Evolutionary conservation across 176 grass and related monocot genomes (phyloP), one percentile per base, ranked within the genome.

Genomic region (Dactylis glomerata): DNA sequence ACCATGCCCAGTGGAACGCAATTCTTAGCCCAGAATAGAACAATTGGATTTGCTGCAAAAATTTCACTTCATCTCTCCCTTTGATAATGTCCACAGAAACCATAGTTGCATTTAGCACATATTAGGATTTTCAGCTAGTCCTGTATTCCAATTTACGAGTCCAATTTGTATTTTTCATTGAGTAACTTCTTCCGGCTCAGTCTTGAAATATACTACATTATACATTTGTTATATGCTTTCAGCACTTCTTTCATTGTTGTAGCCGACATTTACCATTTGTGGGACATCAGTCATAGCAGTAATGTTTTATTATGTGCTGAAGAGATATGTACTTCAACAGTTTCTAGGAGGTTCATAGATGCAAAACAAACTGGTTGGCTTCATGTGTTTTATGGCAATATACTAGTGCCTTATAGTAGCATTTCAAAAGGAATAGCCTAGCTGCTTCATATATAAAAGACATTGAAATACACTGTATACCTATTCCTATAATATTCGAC

Each of bases 41-140:
- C 57, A 66, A 22, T 67, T 9, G 14, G 20, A 47, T 87, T 63
- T 76, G 32, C 27, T 81, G 38, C 44, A 1, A 23, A 75, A 42
- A 28, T 28, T 58, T 61, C 4, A 5, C 1, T 22, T 51, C 30
- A 70, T 62, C 37, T 59, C 27, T 2, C 42, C 34, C 44, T 78
- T 54, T n/a, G 70, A 22, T 51, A 87, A 58, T 82, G 22, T 73
- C 56, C 30, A n/a, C 19, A 82, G 50, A 31, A 82, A 49, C 32
- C 23, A 2, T 63, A 71, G 4, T n/a, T 64, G 14, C 82, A 80
- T 66, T 65, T 46, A 67, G 36, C 11, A n/a, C 31, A 71, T 40
- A 62, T 37, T 32, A 52, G 31, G 65, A 84, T 31, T 22, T 83
- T 30, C 52, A 59, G 14, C 73, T 69, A 12, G 38, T 41, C 63